A percentile compares a stretch with the other conserved stretches of the same genome.
Conservation (phyloP, 306 rosid genomes). For the Dalbergia oliveri region DNA sequence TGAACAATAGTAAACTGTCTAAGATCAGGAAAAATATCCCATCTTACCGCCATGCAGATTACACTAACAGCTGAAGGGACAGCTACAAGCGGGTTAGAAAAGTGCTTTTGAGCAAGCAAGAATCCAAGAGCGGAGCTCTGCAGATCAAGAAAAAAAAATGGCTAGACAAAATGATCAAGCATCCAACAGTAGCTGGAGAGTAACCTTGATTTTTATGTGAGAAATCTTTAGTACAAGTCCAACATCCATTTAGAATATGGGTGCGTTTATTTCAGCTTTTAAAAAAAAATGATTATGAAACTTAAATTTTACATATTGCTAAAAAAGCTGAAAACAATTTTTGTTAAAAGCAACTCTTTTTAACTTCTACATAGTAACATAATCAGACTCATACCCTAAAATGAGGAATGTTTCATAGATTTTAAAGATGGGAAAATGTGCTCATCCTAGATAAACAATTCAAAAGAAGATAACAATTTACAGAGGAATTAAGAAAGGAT, state of each 20-base stretch:
- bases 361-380: too few relatives aligned
- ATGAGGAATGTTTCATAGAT: neutral
- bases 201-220: neutral
- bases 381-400: neutral
- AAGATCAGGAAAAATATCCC: conserved; percentile 23
- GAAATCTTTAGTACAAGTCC: neutral
- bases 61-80: conserved; percentile 98
- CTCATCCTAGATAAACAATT: conserved; percentile 10
- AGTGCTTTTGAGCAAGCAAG: conserved; percentile 96
- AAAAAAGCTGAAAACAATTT: too few relatives aligned
- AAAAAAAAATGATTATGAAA: too few relatives aligned
- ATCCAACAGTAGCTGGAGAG: neutral
- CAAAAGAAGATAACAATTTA: conserved; percentile 29
- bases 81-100: conserved; percentile 85
- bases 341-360: conserved; percentile 9
- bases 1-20: conserved; percentile 13
- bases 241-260: conserved; percentile 7
- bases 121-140: conserved; percentile 98
- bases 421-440: neutral
- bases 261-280: too few relatives aligned
- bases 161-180: conserved; percentile 29
- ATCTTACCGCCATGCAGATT: conserved; percentile 93
- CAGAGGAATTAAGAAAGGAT: conserved; percentile 4
- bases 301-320: too few relatives aligned
- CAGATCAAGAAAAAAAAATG: neutral